Evolutionary conservation across 345 rosid genomes (phyloP).

Genomic region (Arabis alpina): DNA sequence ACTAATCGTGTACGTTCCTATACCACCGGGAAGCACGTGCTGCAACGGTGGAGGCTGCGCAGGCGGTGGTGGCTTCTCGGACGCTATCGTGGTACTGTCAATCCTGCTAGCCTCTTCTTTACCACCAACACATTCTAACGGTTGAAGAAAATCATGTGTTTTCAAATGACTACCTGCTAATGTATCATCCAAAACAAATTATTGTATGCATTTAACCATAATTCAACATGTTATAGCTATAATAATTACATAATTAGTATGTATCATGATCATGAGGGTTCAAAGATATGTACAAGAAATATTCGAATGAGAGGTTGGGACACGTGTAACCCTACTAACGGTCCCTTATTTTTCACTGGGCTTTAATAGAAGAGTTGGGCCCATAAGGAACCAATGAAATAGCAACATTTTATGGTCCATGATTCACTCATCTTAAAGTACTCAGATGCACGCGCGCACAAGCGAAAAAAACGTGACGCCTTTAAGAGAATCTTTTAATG

Average conservation of each 20-base stretch:
- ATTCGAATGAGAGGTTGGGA: background rate
- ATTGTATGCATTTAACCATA: too few relatives aligned
- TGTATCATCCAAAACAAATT: background rate
- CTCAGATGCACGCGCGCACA: slow-evolving; percentile 59
- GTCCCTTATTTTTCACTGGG: slow-evolving; percentile 27
- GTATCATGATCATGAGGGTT: too few relatives aligned
- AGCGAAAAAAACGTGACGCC: slow-evolving; percentile 46
- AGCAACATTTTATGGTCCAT: slow-evolving; percentile 38
- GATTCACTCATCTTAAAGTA: slow-evolving; percentile 27
- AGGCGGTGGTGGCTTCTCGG: slow-evolving; percentile 66
- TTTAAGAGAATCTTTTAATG: slow-evolving; percentile 27
- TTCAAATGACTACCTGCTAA: slow-evolving; percentile 59
- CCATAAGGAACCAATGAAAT: slow-evolving; percentile 30
- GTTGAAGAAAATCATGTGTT: slow-evolving; percentile 87
- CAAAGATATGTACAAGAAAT: background rate
- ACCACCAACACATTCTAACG: slow-evolving; percentile 58
- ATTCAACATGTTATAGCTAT: too few relatives aligned
- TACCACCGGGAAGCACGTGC: slow-evolving; percentile 88
- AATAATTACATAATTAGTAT: too few relatives aligned
- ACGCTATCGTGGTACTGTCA: slow-evolving; percentile 46
- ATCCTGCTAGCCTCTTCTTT: slow-evolving; percentile 54
- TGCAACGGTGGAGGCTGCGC: slow-evolving; percentile 55
- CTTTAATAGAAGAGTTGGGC: slow-evolving; percentile 31
- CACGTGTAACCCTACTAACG: slow-evolving; percentile 29
- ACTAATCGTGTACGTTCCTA: slow-evolving; percentile 86